Evolutionary conservation across 2,329 filamentous ascomycete species (phyloP).

Genomic region (Colletotrichum sp.): DNA sequence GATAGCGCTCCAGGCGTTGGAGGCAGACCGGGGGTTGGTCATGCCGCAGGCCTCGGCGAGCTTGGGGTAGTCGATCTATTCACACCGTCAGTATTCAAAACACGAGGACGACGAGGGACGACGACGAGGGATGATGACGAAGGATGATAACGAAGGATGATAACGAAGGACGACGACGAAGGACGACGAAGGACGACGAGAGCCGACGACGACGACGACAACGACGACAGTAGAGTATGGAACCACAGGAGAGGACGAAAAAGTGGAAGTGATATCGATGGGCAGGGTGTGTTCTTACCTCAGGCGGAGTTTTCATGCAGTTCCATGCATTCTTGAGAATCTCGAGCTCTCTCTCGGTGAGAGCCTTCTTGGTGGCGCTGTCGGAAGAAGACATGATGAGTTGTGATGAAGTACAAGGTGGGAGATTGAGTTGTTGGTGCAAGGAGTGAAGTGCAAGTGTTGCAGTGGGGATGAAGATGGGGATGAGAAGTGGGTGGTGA

Average conservation of each 20-base stretch:
- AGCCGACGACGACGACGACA: too few relatives aligned
- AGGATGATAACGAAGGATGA: neutral
- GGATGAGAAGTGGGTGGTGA: neutral
- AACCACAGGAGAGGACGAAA: neutral
- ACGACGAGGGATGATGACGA: too few relatives aligned
- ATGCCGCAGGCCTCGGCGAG: conserved; percentile 27
- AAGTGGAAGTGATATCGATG: neutral
- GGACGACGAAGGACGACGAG: neutral
- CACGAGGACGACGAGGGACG: neutral
- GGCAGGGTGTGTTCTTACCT: conserved; percentile 18
- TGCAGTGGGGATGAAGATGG: neutral
- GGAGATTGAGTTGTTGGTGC: too few relatives aligned
- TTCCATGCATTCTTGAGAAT: conserved; percentile 28
- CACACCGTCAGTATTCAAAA: fast-evolving
- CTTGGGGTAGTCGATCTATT: conserved; percentile 29
- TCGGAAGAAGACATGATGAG: neutral
- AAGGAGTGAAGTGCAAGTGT: neutral
- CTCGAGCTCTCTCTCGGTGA: conserved; percentile 28
- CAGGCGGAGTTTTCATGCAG: conserved; percentile 29
- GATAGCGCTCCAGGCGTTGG: conserved; percentile 28
- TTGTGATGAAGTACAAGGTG: neutral
- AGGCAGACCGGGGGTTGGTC: conserved; percentile 26
- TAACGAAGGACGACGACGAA: neutral
- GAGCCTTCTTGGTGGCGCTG: neutral
- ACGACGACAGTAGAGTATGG: too few relatives aligned